phyloP scores from a whole-genome alignment of 352 stramenopile species.

The Phytopythium litorale region DNA sequence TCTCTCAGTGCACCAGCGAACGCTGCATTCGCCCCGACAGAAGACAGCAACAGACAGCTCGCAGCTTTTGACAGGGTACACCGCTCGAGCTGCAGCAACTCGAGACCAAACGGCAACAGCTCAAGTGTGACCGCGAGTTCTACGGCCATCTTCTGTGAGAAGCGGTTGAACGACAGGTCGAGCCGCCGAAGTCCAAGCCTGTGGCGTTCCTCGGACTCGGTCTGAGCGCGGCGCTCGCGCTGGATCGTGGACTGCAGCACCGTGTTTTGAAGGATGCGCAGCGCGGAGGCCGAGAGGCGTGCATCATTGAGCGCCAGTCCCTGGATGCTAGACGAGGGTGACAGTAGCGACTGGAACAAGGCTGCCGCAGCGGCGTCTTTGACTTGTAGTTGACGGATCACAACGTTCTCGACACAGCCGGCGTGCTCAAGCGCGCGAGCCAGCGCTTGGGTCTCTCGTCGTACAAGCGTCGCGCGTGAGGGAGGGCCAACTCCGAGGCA shows the following conservation, averaged over 20 bases:
- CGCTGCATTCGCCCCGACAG: constrained; percentile 38
- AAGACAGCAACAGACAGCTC: constrained; percentile 32
- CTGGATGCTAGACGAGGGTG: constrained; percentile 26
- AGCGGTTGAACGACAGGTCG: constrained; percentile 67
- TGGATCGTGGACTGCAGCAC: constrained; percentile 57
- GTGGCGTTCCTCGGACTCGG: neutral
- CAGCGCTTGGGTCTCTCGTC: constrained; percentile 25
- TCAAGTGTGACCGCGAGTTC: constrained; percentile 47
- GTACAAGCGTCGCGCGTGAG: neutral
- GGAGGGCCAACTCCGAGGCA: neutral
- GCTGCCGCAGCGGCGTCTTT: constrained; percentile 33
- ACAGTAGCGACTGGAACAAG: constrained; percentile 50
- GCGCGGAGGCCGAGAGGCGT: constrained; percentile 24
- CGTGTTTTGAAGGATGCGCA: constrained; percentile 49
- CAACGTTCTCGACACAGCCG: constrained; percentile 39
- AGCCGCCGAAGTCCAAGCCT: constrained; percentile 32
- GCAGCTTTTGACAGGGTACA: constrained; percentile 30
- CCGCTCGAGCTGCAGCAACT: constrained; percentile 56
- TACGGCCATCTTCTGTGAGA: constrained; percentile 43
- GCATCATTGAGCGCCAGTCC: constrained; percentile 52
- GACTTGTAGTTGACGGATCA: constrained; percentile 45
- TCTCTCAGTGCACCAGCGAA: constrained; percentile 48
- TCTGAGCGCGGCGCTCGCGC: neutral
- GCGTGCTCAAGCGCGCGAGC: constrained; percentile 34
- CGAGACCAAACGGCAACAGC: constrained; percentile 38